phyloP scores from a whole-genome alignment of 352 stramenopile species.

The Pythium aquatile region DNA sequence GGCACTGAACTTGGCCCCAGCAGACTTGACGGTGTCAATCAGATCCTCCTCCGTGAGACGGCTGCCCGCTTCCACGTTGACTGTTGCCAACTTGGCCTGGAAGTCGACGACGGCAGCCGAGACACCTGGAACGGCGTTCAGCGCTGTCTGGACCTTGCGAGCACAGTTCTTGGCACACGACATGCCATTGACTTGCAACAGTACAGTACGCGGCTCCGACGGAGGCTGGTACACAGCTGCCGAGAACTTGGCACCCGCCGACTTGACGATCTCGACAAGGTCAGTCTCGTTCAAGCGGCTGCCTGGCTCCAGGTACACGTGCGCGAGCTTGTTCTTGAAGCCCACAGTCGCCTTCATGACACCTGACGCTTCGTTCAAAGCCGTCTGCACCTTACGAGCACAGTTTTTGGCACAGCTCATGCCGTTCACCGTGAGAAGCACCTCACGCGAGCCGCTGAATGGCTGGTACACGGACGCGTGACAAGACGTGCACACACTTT shows the following conservation, averaged over 20 bases:
- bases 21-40: conserved; percentile 43
- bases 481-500: conserved; percentile 45
- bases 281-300: conserved; percentile 65
- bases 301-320: conserved; percentile 69
- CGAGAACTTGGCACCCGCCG: conserved; percentile 57
- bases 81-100: conserved; percentile 44
- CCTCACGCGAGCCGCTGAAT: conserved; percentile 71
- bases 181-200: conserved; percentile 71
- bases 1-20: conserved; percentile 47
- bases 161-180: conserved; percentile 81
- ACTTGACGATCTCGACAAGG: conserved; percentile 63
- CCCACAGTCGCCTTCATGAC: conserved; percentile 83
- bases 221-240: conserved; percentile 46
- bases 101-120: conserved; percentile 74
- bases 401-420: conserved; percentile 84
- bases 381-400: conserved; percentile 65
- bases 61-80: conserved; percentile 61
- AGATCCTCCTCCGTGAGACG: conserved; percentile 62
- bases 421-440: conserved; percentile 67
- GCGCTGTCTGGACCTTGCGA: conserved; percentile 64
- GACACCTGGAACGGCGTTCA: conserved; percentile 59
- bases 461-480: conserved; percentile 61
- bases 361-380: conserved; percentile 52
- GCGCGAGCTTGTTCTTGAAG: conserved; percentile 71
- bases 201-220: conserved; percentile 42